Conservation (phyloP, 208 protist genomes). For the Balamuthia mandrillaris region DNA sequence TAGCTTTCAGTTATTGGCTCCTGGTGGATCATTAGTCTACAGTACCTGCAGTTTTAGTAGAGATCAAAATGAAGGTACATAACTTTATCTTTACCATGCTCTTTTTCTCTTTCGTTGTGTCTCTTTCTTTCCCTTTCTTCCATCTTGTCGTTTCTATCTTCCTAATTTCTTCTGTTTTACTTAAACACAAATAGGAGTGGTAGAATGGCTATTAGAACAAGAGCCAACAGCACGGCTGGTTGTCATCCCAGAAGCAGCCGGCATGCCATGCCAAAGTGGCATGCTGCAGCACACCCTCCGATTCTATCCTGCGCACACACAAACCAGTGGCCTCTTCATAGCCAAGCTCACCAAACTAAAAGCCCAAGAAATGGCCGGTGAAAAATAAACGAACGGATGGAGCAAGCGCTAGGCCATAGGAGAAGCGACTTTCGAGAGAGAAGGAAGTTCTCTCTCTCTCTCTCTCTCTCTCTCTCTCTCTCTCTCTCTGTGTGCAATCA, state of each 20-base stretch:
- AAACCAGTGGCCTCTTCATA: slow-evolving; percentile 55
- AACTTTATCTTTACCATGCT: too few species aligned
- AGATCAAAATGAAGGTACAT: slow-evolving; percentile 60
- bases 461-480: too few species aligned
- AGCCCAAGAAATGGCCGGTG: too few species aligned
- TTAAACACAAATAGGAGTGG: slow-evolving; percentile 40
- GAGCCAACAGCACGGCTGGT: slow-evolving; percentile 25
- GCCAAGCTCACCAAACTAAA: slow-evolving; percentile 48
- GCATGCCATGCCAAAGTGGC: slow-evolving; percentile 26
- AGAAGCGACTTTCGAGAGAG: too few species aligned
- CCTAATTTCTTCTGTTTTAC: too few species aligned
- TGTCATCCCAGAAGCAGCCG: neutral
- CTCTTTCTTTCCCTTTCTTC: neutral
- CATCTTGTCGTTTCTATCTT: too few species aligned
- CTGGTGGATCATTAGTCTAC: slow-evolving; percentile 51
- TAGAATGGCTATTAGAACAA: slow-evolving; percentile 41
- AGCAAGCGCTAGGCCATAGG: too few species aligned
- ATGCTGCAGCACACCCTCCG: slow-evolving; percentile 45
- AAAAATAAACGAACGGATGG: too few species aligned
- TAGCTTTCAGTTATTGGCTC: slow-evolving; percentile 47
- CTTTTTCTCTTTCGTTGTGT: neutral
- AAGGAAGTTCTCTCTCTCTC: too few species aligned
- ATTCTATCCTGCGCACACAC: slow-evolving; percentile 54
- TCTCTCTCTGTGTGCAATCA: too few species aligned
- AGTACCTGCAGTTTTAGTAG: slow-evolving; percentile 59